Evolutionary conservation across 495 filamentous ascomycete species (phyloP).

Genomic region (Entonaema liquescens): DNA sequence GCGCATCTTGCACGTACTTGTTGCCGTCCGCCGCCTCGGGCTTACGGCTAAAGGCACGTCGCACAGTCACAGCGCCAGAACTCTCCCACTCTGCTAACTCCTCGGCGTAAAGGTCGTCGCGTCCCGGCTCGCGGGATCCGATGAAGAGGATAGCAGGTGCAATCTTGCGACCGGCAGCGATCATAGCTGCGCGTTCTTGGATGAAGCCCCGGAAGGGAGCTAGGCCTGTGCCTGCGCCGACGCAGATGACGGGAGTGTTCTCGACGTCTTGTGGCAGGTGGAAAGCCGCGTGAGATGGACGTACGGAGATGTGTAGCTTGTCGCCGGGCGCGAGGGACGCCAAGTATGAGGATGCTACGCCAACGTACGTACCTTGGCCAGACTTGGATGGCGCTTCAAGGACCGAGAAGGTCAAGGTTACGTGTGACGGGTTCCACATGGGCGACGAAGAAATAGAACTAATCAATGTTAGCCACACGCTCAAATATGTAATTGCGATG

Average conservation of each 20-base stretch:
- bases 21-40: slow-evolving; percentile 48
- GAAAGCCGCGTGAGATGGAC: slow-evolving; percentile 67
- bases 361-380: slow-evolving; percentile 56
- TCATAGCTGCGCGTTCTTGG: slow-evolving; percentile 69
- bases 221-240: slow-evolving; percentile 64
- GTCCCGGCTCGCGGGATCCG: slow-evolving; percentile 66
- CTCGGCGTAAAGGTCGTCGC: slow-evolving; percentile 67
- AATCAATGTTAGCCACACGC: slow-evolving; percentile 21
- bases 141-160: slow-evolving; percentile 70
- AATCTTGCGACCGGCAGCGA: slow-evolving; percentile 60
- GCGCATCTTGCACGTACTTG: slow-evolving; percentile 69
- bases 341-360: slow-evolving; percentile 69
- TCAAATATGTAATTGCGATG: neutral
- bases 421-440: slow-evolving; percentile 61
- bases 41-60: slow-evolving; percentile 63
- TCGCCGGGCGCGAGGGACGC: slow-evolving; percentile 68
- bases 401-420: slow-evolving; percentile 73
- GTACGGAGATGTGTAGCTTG: slow-evolving; percentile 68
- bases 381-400: slow-evolving; percentile 66
- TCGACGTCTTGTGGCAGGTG: slow-evolving; percentile 68
- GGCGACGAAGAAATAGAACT: slow-evolving; percentile 80
- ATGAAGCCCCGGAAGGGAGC: slow-evolving; percentile 77
- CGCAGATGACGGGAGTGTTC: slow-evolving; percentile 72
- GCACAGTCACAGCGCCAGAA: slow-evolving; percentile 65
- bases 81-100: slow-evolving; percentile 68